Base-by-base conservation (phyloP, 768 basidiomycete species). In the Mycena vitilis region DNA sequence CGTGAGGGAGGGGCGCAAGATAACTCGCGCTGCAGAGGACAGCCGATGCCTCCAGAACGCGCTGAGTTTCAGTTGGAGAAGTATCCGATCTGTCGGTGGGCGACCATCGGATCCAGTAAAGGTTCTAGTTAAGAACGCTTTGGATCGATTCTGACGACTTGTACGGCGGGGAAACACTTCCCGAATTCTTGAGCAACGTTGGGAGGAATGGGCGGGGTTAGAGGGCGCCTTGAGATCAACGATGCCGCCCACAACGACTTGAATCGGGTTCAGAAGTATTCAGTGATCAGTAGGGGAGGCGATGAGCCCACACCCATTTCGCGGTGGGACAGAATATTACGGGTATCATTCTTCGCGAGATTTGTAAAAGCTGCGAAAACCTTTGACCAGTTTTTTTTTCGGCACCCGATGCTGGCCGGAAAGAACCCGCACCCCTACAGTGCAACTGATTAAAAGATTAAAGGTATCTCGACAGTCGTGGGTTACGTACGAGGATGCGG, bases 401-500 rank as follows among this genome's bases (percentile, higher is more conserved):
- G 25, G 40, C 22, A 25, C 20, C 55, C 63, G 63, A 51, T 8
- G 42, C 30, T 56, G 16, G 2, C 9, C 63, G 54, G 55, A 57
- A 47, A 37, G 57, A 22, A 9, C 20, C 13, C 5, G 15, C 16
- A 8, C 37, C 5, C 8, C 34, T 20, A 42, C 11, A 59, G 38
- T 6, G 34, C 30, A n/a, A 42, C 11, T 47, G 47, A 40, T 42
- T 49, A 52, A 30, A 23, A 65, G 25, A 51, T 52, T 44, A 59
- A 65, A 49, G 47, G 42, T 38, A 38, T 47, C 13, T 45, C 36
- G 53, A 53, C 56, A 58, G 38, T 34, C 18, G 7, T 12, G 25
- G 18, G 55, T 25, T 59, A 65, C 64, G 57, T 65, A 65, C 56
- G 1, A 13, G 18, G 30, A 38, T 42, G 64, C 56, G 64, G 57